Conservation (phyloP, 2,329 filamentous ascomycete species). For the Westerdykella aurantiaca region DNA sequence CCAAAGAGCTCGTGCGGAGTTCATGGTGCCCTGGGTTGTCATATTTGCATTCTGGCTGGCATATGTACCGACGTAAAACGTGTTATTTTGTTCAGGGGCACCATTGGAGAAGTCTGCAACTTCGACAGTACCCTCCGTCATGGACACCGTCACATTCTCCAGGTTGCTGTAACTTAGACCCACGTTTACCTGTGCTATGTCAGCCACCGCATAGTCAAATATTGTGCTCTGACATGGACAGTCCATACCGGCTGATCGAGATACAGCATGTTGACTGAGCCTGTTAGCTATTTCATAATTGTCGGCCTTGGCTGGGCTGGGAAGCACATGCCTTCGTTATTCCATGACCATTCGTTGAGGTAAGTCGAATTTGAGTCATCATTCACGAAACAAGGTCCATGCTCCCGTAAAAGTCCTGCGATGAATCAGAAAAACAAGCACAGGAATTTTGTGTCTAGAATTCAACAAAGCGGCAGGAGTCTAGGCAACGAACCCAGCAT, state of each 20-base stretch:
- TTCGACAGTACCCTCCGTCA: slow-evolving; percentile 14
- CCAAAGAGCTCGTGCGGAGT: slow-evolving; percentile 53
- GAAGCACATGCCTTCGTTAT: slow-evolving; percentile 43
- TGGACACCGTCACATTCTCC: slow-evolving; percentile 34
- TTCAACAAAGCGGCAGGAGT: slow-evolving; percentile 8
- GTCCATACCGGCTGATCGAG: slow-evolving; percentile 55
- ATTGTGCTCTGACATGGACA: slow-evolving; percentile 29
- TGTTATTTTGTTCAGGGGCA: slow-evolving; percentile 46
- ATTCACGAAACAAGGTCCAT: slow-evolving; percentile 52
- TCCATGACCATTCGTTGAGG: slow-evolving; percentile 58
- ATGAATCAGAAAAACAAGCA: slow-evolving; percentile 6
- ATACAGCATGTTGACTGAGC: slow-evolving; percentile 48
- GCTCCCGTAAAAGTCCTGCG: slow-evolving; percentile 33
- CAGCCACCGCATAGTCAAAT: slow-evolving; percentile 55
- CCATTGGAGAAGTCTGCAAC: slow-evolving; percentile 26
- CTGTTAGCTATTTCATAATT: background rate
- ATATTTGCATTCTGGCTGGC: slow-evolving; percentile 41
- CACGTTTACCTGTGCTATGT: slow-evolving; percentile 30
- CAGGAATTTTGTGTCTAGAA: slow-evolving; percentile 2
- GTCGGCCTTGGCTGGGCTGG: background rate
- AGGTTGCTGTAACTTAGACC: slow-evolving; percentile 49
- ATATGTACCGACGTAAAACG: slow-evolving; percentile 50
- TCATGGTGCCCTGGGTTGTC: slow-evolving; percentile 48
- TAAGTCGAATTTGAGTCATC: slow-evolving; percentile 47
- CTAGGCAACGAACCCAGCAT: slow-evolving; percentile 32